phyloP scores from a whole-genome alignment of 129 eudicot species.

The Centrapalus pauciflorus region DNA sequence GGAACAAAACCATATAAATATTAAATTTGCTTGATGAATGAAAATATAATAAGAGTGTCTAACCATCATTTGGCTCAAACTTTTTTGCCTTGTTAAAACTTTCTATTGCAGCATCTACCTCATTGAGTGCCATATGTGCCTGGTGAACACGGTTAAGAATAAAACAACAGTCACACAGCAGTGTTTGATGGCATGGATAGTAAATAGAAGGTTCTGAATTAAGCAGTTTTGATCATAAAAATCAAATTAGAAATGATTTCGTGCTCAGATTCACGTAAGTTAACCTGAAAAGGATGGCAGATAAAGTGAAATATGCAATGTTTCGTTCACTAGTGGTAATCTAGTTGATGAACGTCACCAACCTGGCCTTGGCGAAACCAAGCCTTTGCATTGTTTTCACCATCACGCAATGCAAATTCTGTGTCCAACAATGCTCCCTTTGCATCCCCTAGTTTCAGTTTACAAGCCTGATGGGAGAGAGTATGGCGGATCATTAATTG shows the following conservation, averaged over 20 bases:
- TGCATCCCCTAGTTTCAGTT: slow-evolving; percentile 78
- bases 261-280: not conserved
- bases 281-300: not conserved
- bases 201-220: not conserved
- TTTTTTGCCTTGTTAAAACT: slow-evolving; percentile 85
- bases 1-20: not conserved
- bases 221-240: too few relatives aligned
- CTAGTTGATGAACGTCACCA: slow-evolving; percentile 24
- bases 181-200: too few relatives aligned
- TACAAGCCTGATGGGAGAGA: slow-evolving; percentile 62
- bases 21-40: not conserved
- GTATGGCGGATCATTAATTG: not conserved
- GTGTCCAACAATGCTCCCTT: slow-evolving; percentile 81
- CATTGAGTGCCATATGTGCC: slow-evolving; percentile 91
- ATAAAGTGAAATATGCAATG: not conserved
- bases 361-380: slow-evolving; percentile 98
- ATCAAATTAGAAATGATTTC: not conserved
- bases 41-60: slow-evolving; percentile 18
- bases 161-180: not conserved
- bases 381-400: slow-evolving; percentile 79
- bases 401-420: slow-evolving; percentile 89
- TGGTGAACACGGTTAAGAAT: slow-evolving; percentile 17
- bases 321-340: not conserved
- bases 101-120: slow-evolving; percentile 80
- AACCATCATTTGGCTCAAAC: slow-evolving; percentile 86